Evolutionary conservation across 176 grass and related monocot genomes (phyloP), one percentile per base, ranked within the genome.

Genomic region (Puya raimondii): DNA sequence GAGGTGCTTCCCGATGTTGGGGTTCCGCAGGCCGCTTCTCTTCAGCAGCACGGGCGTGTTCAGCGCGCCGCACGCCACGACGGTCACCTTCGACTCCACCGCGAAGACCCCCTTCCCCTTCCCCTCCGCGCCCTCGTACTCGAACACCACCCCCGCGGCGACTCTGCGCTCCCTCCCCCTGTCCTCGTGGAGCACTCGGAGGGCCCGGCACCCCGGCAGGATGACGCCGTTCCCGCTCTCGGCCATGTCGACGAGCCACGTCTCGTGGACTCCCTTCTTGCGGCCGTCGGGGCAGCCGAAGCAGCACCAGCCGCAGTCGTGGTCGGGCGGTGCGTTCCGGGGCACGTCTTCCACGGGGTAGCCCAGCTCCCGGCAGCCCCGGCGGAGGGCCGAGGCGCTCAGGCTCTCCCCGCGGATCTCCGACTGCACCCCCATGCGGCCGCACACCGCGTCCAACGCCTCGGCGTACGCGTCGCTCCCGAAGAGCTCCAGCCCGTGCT

Each of bases 251-350:
- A 66, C 64, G 50, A 76, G 74, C 74, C 74, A 76, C 27, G 74
- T 76, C 26, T 48, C 64, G 5, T 47, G 12, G 51, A 64, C 57
- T 50, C 64, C 65, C 29, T 68, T 68, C 74, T 76, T 76, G 64
- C 51, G 65, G 9, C 74, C 74, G 23, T 51, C 65, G 51, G 56
- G 53, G 65, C 74, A 76, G 11, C 74, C 74, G n/a, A 76, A 33
- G 74, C 65, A 65, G 16, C 74, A 76, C 74, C 74, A 76, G 27
- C 74, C 74, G 51, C 74, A 76, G 74, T 76, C 51, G 51, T 76
- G 74, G 33, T 76, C 74, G 4, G 51, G 25, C 26, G 74, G 64
- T 11, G 74, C 64, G 51, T 76, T 76, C 9, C 74, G 51, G 10
- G 74, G 65, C 15, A 76, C 65, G 50, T 68, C n/a, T 13, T 5